Base-by-base conservation (phyloP, 192 early-diverging fungal species). In the Radiomyces spectabilis region DNA sequence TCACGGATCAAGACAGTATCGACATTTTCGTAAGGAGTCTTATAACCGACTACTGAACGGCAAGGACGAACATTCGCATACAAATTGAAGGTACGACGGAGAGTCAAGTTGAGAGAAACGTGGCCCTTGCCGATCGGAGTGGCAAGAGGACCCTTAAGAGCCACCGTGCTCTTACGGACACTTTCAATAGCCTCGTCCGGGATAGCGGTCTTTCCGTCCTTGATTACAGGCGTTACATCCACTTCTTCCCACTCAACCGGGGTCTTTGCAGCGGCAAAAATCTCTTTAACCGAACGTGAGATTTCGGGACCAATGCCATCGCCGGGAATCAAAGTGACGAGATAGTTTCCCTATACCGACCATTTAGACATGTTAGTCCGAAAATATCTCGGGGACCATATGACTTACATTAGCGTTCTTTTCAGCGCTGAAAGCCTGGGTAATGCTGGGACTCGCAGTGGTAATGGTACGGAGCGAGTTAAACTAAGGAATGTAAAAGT, bases 231-330 rank as follows among this genome's bases (percentile, higher is more conserved):
- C 50, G 92, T 93, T 29, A 98, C 95, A 68, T 89, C 85, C 22
- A 89, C 92, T 37, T 81, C 75, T 73, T 98, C 95, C 95, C 95
- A 98, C 54, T 88, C 88, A 43, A 98, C 90, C 8, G 95, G 95
- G 25, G 89, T 86, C 55, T 84, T 82, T 57, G 92, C 89, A 10
- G 92, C 95, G 44, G 74, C 68, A 70, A 92, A 98, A 70, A 98
- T 94, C 40, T 83, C 68, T 74, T 89, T 83, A 26, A 98, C 95
- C 8, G 89, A 89, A 50, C 79, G 71, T 38, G 93, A 93, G 48
- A 98, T 98, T 74, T 98, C 95, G 5, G 95, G 95, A 26, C 95
- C 95, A 52, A 98, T 98, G 45, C 95, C 95, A 71, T 98, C 95
- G 52, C 95, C 95, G 7, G 95, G 93, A 60, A 98, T 98, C 44